Evolutionary conservation across 2,329 filamentous ascomycete genomes (phyloP).

Genomic region (Huntiella moniliformis): DNA sequence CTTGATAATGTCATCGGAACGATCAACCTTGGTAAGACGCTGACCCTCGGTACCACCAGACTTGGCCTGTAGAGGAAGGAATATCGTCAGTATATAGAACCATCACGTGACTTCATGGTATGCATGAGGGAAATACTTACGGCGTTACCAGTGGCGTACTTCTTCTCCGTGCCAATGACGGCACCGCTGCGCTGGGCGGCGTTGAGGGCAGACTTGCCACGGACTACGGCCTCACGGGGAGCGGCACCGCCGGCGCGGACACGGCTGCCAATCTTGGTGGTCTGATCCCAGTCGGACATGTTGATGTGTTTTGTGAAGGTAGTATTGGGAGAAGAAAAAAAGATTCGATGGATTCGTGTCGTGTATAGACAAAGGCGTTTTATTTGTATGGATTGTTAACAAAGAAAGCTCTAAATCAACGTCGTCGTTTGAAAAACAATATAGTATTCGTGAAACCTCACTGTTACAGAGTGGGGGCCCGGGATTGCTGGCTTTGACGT

Average conservation of each 20-base stretch:
- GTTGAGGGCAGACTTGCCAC: slow-evolving; percentile 67
- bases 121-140: slow-evolving; percentile 32
- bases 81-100: neutral
- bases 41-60: slow-evolving; percentile 53
- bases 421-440: neutral
- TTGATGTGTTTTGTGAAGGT: slow-evolving; percentile 25
- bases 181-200: slow-evolving; percentile 68
- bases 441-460: too few species aligned
- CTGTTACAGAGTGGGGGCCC: too few species aligned
- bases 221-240: slow-evolving; percentile 71
- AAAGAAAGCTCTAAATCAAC: neutral
- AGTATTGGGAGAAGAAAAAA: neutral
- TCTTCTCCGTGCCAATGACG: slow-evolving; percentile 80
- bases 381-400: too few species aligned
- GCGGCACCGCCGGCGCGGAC: slow-evolving; percentile 45
- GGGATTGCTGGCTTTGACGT: slow-evolving; percentile 1
- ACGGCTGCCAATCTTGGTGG: slow-evolving; percentile 89
- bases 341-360: neutral
- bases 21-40: slow-evolving; percentile 93
- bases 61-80: slow-evolving; percentile 7
- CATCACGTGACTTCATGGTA: neutral
- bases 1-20: slow-evolving; percentile 92
- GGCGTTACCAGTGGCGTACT: slow-evolving; percentile 56
- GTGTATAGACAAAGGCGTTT: too few species aligned
- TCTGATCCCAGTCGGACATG: slow-evolving; percentile 64